phyloP scores from a whole-genome alignment of 164 flowering plant genomes.

The Paratinospora sagittata region DNA sequence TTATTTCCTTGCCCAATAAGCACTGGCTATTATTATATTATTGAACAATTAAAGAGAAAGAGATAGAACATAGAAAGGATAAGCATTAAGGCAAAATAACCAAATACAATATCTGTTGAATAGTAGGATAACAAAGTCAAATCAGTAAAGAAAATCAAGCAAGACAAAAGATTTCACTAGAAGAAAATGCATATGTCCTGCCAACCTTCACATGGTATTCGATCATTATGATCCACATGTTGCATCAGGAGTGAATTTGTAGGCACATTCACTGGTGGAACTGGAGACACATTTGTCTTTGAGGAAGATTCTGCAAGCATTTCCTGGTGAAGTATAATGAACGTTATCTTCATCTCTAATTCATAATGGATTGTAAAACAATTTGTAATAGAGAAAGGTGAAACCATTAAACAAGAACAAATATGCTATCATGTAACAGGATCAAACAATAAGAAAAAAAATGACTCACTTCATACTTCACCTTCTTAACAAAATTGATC shows the following conservation, averaged over 20 bases:
- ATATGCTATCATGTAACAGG: not conserved
- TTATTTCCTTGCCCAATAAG: too few relatives aligned
- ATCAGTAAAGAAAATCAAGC: not conserved
- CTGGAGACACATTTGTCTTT: conserved; percentile 35
- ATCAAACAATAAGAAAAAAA: not conserved
- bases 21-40: too few relatives aligned
- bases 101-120: not conserved
- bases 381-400: not conserved
- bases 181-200: not conserved
- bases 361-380: conserved; percentile 24
- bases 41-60: too few relatives aligned
- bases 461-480: not conserved
- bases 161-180: not conserved
- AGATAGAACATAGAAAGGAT: not conserved
- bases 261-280: conserved; percentile 32
- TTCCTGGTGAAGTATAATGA: conserved; percentile 59
- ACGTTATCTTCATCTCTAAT: conserved; percentile 32
- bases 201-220: conserved; percentile 56
- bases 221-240: conserved; percentile 30
- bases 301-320: conserved; percentile 55
- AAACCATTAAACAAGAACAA: not conserved
- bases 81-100: not conserved
- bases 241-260: conserved; percentile 43
- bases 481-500: not conserved
- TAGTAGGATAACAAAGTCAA: not conserved